Base-by-base conservation (phyloP, 1,284 basidiomycete species). In the Boletus smithii region DNA sequence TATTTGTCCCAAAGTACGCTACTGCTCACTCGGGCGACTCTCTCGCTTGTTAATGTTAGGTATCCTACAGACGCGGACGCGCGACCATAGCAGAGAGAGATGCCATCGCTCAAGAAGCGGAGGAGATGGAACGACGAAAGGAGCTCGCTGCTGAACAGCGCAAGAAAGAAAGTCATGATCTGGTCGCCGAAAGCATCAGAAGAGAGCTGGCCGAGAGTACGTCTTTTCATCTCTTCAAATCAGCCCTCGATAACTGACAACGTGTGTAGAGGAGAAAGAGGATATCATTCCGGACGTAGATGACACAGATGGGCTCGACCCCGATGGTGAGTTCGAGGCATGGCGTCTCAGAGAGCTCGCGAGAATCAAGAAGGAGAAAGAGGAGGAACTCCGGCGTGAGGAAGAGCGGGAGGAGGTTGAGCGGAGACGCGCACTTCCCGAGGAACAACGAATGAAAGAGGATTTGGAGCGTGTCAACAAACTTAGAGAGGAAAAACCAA, bases 261-360 rank as follows among this genome's bases (percentile, higher is more conserved):
- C 44, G 14, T 29, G 48, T 48, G 22, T 62, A 95, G 91, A 91
- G 77, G 88, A 95, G 68, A 88, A 90, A 55, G 84, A 89, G 47
- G 87, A 88, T 16, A 67, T 85, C 13, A 73, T 88, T 24, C 87
- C 88, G 1, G 94, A 97, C 51, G 79, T 99, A 0, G 95, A 98
- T 70, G 97, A 99, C 67, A 90, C 91, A 1, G 97, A 99, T 62
- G 95, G 90, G 1, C 65, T 95, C 39, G 95, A 99, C 61, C 91
- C 94, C 1, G 79, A 81, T 20, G 86, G 70, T 41, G 97, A 99
- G 69, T 99, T 99, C 57, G 91, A 95, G 60, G 91, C 88, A 1
- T 99, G 97, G 97, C 81, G 94, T 43, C 69, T 95, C 37, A 83
- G 97, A 48, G 97, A 99, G 66, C 79, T 99, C 5, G 83, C 79